Conservation (phyloP, 148 eudicot species). For the Dysphania ambrosioides region DNA sequence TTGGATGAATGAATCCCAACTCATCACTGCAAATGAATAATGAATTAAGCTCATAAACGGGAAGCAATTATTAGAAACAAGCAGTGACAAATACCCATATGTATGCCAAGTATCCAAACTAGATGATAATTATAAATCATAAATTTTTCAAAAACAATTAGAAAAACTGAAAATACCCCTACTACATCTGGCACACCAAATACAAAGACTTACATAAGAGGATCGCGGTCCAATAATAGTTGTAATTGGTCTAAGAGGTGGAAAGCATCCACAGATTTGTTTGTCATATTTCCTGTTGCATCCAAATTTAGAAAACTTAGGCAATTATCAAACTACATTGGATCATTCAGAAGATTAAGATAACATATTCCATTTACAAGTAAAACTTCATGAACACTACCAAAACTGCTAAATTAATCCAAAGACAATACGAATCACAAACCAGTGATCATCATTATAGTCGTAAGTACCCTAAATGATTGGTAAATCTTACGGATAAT, state of each 20-base stretch:
- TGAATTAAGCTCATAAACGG: slow-evolving; percentile 16
- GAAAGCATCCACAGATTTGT: background rate
- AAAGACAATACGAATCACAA: too few species aligned
- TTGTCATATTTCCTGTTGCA: slow-evolving; percentile 18
- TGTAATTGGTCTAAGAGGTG: slow-evolving; percentile 37
- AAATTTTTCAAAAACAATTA: background rate
- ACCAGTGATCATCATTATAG: too few species aligned
- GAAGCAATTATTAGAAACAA: background rate
- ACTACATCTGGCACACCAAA: background rate
- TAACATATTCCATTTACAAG: background rate
- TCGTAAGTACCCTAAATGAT: too few species aligned
- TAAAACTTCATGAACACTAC: background rate
- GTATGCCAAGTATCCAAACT: background rate
- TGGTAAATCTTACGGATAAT: too few species aligned
- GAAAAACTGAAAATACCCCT: background rate
- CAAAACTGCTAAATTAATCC: too few species aligned
- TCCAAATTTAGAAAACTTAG: background rate
- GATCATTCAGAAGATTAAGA: background rate
- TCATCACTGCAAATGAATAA: slow-evolving; percentile 79
- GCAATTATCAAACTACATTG: too few species aligned
- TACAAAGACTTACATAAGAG: slow-evolving; percentile 42
- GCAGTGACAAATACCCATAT: background rate
- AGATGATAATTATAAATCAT: background rate
- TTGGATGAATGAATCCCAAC: slow-evolving; percentile 82
- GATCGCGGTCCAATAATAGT: slow-evolving; percentile 39